Conservation (phyloP, 1,139 yeast species). For the Geotrichum cucujoidarum region DNA sequence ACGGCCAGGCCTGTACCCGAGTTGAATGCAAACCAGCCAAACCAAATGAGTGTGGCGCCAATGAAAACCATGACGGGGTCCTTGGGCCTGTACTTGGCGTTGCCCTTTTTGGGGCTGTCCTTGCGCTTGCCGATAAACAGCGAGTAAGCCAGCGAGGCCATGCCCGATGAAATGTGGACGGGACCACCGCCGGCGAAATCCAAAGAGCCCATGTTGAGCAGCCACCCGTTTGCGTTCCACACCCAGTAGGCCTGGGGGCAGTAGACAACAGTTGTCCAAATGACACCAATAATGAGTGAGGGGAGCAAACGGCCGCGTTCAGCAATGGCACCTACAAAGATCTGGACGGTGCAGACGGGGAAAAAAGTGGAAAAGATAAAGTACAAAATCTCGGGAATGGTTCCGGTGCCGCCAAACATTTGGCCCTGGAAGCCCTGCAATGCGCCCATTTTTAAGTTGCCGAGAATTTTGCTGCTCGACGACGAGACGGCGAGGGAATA, state of each 20-base stretch:
- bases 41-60: conserved; percentile 68
- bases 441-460: conserved; percentile 77
- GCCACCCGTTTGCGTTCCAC: conserved; percentile 94
- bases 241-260: conserved; percentile 93
- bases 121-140: conserved; percentile 77
- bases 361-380: conserved; percentile 89
- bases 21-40: conserved; percentile 75
- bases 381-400: conserved; percentile 77
- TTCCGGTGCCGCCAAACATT: conserved; percentile 48
- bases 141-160: conserved; percentile 82
- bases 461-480: conserved; percentile 73
- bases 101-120: conserved; percentile 50
- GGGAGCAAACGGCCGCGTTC: conserved; percentile 91
- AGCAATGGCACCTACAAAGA: conserved; percentile 87
- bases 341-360: conserved; percentile 81
- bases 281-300: conserved; percentile 69
- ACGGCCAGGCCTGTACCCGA: conserved; percentile 66
- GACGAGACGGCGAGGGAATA: conserved; percentile 81
- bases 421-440: conserved; percentile 54
- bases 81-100: conserved; percentile 91
- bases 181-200: conserved; percentile 99
- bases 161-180: conserved; percentile 87
- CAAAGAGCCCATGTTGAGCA: conserved; percentile 75
- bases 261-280: conserved; percentile 91
- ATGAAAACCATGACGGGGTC: conserved; percentile 80